Base-by-base conservation (phyloP, 164 flowering plant genomes). In the Dillenia turbinata region DNA sequence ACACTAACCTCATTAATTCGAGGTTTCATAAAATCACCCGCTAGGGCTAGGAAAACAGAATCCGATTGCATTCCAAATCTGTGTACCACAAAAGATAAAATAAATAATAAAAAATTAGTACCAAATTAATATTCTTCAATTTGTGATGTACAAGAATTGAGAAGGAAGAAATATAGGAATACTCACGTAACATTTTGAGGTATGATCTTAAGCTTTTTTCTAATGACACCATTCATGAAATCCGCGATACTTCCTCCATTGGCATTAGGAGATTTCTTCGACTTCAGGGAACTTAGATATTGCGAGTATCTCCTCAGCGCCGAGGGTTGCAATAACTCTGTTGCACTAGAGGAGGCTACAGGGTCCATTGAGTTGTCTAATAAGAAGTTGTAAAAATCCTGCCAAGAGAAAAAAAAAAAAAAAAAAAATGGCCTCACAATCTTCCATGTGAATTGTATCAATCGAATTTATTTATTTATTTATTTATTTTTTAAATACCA, bases 301-400 rank as follows among this genome's bases (percentile, higher is more conserved):
- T 67, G 81, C 3, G 87, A 78, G 61, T 92, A 88, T 24, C 73
- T 70, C 60, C 60, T 83, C 43, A 57, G 15, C 17, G 74, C 33
- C 10, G 68, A 65, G 48, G 43, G 61, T 45, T 45, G 49, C 4
- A 78, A 47, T 47, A 68, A 11, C 40, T 69, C 72, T 2, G 57
- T 7, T 0, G 86, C 59, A 54, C 76, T 54, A 10, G 46, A 19
- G 10, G 89, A 58, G 9, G 22, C 22, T 19, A 79, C 44, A 0
- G 89, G 78, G 53, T 81, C 89, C 62, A 51, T 66, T 2, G 69
- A 79, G 0, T 74, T 54, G 72, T 93, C 98, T 74, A 78, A 52
- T 19, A 93, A 22, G 62, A 88, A 93, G 72, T 92, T 92, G 75
- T 90, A 90, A 71, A 93, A 84, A 61, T 93, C 94, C 97, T 93